These are phyloP conservation scores for Beauveria rudraprayagi DNA, from an alignment of 2,329 filamentous ascomycete genomes.

Conservation along the genomic window DNA sequence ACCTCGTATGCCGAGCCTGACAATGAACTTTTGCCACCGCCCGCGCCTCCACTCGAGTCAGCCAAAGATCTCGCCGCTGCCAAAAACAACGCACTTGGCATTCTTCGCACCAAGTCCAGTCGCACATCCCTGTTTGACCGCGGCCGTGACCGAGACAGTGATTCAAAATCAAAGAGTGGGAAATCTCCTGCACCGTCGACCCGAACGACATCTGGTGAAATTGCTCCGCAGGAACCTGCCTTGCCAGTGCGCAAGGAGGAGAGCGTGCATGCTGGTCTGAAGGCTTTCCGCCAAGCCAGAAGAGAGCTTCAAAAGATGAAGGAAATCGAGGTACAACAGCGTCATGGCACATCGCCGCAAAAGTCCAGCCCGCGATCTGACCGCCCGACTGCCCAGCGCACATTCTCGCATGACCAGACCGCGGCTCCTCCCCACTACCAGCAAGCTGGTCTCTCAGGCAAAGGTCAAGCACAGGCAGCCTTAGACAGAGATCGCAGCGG, in stretches of 20 bases:
- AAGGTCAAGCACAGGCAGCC: constrained; percentile 21
- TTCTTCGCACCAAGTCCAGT: constrained; percentile 60
- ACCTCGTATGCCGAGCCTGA: constrained; percentile 62
- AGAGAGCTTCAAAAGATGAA: constrained; percentile 49
- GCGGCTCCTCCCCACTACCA: constrained; percentile 38
- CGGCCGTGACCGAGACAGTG: constrained; percentile 33
- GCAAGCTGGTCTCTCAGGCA: constrained; percentile 26
- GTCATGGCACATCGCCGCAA: constrained; percentile 26
- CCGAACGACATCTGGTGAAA: constrained; percentile 23
- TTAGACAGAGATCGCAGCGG: constrained; percentile 46
- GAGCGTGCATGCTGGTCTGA: constrained; percentile 41
- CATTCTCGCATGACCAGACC: constrained; percentile 36
- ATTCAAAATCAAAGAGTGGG: constrained; percentile 42
- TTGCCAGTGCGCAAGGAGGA: constrained; percentile 29
- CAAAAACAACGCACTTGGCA: constrained; percentile 51
- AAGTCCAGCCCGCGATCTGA: constrained; percentile 15
- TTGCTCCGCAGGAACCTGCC: neutral
- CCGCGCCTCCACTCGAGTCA: constrained; percentile 24
- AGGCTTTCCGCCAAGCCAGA: constrained; percentile 49
- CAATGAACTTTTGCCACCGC: constrained; percentile 26
- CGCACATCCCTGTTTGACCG: constrained; percentile 53
- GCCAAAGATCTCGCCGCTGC: constrained; percentile 23
- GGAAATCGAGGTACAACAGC: constrained; percentile 41
- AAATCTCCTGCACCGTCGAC: constrained; percentile 34
- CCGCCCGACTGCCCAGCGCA: constrained; percentile 22